Conservation (phyloP, 2,329 filamentous ascomycete genomes). For the Emydomyces testavorans region DNA sequence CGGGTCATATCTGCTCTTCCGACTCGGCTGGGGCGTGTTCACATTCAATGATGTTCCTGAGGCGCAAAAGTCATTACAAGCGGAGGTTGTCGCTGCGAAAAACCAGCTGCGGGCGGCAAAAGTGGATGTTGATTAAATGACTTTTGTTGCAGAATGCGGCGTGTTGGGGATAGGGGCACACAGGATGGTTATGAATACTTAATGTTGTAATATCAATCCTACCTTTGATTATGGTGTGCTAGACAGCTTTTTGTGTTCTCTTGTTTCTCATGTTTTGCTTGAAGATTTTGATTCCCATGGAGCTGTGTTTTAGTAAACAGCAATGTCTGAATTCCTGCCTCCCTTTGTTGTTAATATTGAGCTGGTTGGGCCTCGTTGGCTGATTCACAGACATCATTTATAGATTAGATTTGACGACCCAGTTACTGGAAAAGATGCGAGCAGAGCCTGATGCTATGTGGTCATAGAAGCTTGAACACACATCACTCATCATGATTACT, state of each 20-base stretch:
- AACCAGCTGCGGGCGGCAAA: conserved; percentile 33
- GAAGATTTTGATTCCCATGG: no score
- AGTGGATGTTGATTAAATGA: conserved; percentile 34
- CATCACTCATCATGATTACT: no score
- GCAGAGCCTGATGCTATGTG: no score
- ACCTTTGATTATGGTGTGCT: background rate
- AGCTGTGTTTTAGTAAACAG: no score
- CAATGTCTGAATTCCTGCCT: background rate
- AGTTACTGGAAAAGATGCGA: no score
- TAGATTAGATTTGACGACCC: background rate
- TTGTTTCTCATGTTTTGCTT: background rate
- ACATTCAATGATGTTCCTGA: conserved; percentile 94
- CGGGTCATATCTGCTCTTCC: conserved; percentile 81
- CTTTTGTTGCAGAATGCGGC: background rate
- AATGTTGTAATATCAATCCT: background rate
- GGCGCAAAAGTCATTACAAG: conserved; percentile 79
- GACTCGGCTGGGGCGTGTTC: conserved; percentile 81
- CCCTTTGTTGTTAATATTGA: background rate
- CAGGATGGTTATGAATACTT: background rate
- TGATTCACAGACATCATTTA: background rate
- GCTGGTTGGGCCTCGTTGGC: background rate
- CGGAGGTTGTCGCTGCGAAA: conserved; percentile 53
- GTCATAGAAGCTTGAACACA: no score
- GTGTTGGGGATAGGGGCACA: background rate
- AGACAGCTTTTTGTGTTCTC: no score